Evolutionary conservation across 2,329 filamentous ascomycete genomes (phyloP), one percentile per base, ranked within the genome.

Genomic region (Lachnum nothofagi): DNA sequence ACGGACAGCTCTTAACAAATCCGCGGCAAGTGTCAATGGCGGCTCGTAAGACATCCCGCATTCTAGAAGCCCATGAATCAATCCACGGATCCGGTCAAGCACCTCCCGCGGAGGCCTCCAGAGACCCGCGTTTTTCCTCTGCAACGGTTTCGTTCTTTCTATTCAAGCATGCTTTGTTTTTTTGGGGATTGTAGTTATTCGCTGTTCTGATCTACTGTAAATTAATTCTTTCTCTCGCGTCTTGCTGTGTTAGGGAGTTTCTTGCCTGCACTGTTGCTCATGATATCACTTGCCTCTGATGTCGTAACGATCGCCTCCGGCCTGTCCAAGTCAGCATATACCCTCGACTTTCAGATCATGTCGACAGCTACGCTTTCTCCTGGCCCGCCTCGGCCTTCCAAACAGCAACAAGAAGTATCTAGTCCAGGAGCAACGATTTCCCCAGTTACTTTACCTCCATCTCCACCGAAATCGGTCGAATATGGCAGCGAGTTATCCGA

Each of bases 381-480:
- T 19, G 40, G 41, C 23, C 35, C 46, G 5, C 16, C 48, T 34
- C 39, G 22, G n/a, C 14, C 29, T 33, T 22, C 40, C 7, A 24
- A 47, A 20, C 24, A 7, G n/a, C 38, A 47, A 8, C 14, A 14
- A 35, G 44, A 46, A 7, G 27, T 39, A 16, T 34, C 39, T 4
- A 37, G 22, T 7, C 17, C 31, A 35, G 14, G 14, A 8, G 19
- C 37, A n/a, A 25, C 20, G 12, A 38, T 43, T 16, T 34, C 33
- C 5, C 27, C 45, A 1, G 35, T 25, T 25, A 35, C 34, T 7
- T 48, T 62, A 39, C 63, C 63, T 41, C 60, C 57, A 7, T 59
- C 62, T 9, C 63, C 63, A 22, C 62, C 62, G 31, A 59, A 63
- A 46, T 62, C 62, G 2, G 54, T 60, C 42, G 50, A 58, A 10